Base-by-base conservation (phyloP, 176 grass and related monocot genomes). In the Luzula sylvatica region DNA sequence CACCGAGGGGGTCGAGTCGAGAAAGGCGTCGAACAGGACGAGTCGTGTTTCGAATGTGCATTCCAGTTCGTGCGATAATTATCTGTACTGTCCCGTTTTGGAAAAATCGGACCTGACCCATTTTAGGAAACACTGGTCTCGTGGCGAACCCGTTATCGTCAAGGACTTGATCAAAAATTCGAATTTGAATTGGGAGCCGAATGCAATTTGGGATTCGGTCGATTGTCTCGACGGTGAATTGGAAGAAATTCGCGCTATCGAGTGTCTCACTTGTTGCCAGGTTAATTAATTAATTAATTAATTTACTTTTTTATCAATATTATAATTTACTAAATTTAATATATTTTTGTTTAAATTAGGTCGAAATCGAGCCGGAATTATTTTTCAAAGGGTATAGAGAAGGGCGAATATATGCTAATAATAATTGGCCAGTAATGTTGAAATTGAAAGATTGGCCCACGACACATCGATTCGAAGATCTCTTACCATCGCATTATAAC, bases 231-330 rank as follows among this genome's bases (percentile, higher is more conserved):
- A 67, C 15, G 55, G 8, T 23, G 61, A 70, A 71, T 61, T 71
- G 16, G 69, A 94, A 42, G 20, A 42, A 67, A 80, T 94, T 21
- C 58, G 11, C 17, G 82, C 78, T 17, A 50, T 94, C 42, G 88
- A 94, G 55, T 94, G 88, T 43, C 75, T 94, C 71, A 76, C 75
- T 72, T 87, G 72, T 65, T 74, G 63, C 62, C 78, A 94, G 82
- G 87, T 94, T 11, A 38, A 61, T 68, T 15, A 46, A n/a, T n/a
- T 29, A 5, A 56, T 12, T 30, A 69, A 16, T 6, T 21, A 20
- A 26, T 13, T 5, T 43, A 29, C 19, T 71, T 50, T 38, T 65
- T 22, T 23, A 22, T 56, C 38, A 42, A 43, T 23, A 47, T 47
- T 8, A 11, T 62, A 42, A 44, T 68, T 63, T 20, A n/a, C n/a